These are phyloP conservation scores for Yarrowia divulgata DNA, from an alignment of 805 yeast species.

Conservation along the genomic window DNA sequence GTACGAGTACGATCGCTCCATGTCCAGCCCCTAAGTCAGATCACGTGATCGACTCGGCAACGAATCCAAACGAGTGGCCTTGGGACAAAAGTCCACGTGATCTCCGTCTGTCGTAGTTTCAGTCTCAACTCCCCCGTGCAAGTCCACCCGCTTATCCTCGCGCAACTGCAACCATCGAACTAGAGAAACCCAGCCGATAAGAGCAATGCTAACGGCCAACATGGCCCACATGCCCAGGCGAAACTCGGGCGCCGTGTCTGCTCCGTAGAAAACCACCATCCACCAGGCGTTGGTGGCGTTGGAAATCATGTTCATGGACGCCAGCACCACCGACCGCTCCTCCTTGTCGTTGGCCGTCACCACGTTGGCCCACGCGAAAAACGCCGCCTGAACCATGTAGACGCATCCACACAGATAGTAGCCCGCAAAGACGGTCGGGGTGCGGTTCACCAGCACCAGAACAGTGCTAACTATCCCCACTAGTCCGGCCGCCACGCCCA, in stretches of 20 bases:
- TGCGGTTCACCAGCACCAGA: slow-evolving; percentile 54
- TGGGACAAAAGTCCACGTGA: neutral
- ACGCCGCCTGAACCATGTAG: slow-evolving; percentile 52
- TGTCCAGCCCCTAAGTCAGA: too few relatives aligned
- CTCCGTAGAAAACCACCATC: slow-evolving; percentile 55
- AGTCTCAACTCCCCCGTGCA: neutral
- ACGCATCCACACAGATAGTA: slow-evolving; percentile 49
- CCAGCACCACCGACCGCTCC: slow-evolving; percentile 51
- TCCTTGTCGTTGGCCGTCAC: slow-evolving; percentile 50
- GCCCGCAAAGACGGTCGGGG: slow-evolving; percentile 49
- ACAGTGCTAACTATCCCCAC: slow-evolving; percentile 50
- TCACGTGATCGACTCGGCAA: slow-evolving; percentile 1
- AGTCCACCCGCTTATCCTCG: neutral
- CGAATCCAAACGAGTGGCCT: neutral
- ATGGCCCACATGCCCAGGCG: slow-evolving; percentile 48
- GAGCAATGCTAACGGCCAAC: slow-evolving; percentile 32
- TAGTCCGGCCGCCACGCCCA: slow-evolving; percentile 53
- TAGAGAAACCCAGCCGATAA: slow-evolving; percentile 7
- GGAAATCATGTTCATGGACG: slow-evolving; percentile 52
- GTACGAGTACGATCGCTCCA: too few relatives aligned
- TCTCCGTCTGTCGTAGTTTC: neutral
- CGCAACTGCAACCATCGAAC: slow-evolving; percentile 28
- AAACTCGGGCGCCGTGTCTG: slow-evolving; percentile 54
- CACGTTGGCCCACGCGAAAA: slow-evolving; percentile 55
- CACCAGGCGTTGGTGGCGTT: slow-evolving; percentile 59